Conservation (phyloP, 1,284 basidiomycete species). For the Malassezia nana region DNA sequence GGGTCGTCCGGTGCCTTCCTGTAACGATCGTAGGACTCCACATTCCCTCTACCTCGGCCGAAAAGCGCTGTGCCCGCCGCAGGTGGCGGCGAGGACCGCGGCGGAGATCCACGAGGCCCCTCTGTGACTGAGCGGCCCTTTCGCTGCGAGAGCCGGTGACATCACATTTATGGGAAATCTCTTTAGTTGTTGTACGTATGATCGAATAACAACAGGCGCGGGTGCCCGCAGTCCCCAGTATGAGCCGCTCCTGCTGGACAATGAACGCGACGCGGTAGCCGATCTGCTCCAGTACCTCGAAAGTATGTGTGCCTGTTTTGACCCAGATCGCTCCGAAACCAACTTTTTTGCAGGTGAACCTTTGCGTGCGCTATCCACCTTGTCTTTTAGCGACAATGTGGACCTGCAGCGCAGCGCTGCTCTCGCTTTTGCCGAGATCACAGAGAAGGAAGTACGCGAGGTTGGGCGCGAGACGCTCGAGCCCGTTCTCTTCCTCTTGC, state of each 20-base stretch:
- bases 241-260: slow-evolving; percentile 89
- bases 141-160: neutral
- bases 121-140: neutral
- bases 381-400: slow-evolving; percentile 98
- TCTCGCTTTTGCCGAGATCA: slow-evolving; percentile 97
- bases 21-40: neutral
- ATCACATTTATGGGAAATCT: slow-evolving; percentile 33
- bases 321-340: slow-evolving; percentile 45
- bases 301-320: slow-evolving; percentile 55
- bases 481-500: slow-evolving; percentile 91
- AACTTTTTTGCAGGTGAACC: slow-evolving; percentile 57
- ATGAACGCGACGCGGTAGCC: slow-evolving; percentile 95
- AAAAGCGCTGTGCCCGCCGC: neutral
- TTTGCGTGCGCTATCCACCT: slow-evolving; percentile 82
- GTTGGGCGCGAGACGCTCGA: slow-evolving; percentile 95
- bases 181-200: slow-evolving; percentile 37
- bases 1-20: slow-evolving; percentile 11
- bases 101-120: neutral
- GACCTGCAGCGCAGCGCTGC: slow-evolving; percentile 96
- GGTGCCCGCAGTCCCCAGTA: slow-evolving; percentile 32
- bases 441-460: slow-evolving; percentile 96
- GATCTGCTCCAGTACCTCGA: slow-evolving; percentile 95
- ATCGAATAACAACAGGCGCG: slow-evolving; percentile 21
- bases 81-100: neutral
- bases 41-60: slow-evolving; percentile 2